Evolutionary conservation across 148 eudicot genomes (phyloP).

Genomic region (Amaranthus palmeri): DNA sequence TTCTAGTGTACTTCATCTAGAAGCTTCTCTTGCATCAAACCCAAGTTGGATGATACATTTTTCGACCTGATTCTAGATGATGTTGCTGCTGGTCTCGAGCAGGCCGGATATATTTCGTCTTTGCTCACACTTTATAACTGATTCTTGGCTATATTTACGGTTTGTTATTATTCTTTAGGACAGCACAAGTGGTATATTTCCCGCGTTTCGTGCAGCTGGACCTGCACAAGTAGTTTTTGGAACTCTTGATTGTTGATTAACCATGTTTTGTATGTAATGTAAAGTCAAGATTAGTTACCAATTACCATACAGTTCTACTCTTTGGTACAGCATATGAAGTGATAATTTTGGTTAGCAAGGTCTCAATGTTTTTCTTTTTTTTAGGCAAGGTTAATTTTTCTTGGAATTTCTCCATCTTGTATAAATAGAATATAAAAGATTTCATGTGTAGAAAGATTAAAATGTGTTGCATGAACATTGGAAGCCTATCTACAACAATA

Average conservation of each 20-base stretch:
- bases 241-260: background rate
- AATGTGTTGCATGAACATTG: too few relatives aligned
- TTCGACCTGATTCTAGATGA: background rate
- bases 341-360: background rate
- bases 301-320: background rate
- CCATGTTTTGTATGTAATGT: background rate
- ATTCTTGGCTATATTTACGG: background rate
- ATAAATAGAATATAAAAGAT: too few relatives aligned
- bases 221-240: background rate
- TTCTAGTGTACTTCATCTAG: background rate
- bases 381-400: too few relatives aligned
- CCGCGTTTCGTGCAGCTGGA: too few relatives aligned
- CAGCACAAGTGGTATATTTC: too few relatives aligned
- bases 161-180: too few relatives aligned
- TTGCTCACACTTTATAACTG: background rate
- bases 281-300: slow-evolving; percentile 1
- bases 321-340: background rate
- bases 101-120: background rate
- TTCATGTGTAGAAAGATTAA: too few relatives aligned
- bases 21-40: too few relatives aligned
- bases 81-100: background rate
- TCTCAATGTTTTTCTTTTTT: too few relatives aligned
- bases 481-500: too few relatives aligned
- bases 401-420: too few relatives aligned
- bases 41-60: background rate